Evolutionary conservation across 345 rosid species (phyloP), one percentile per base, ranked within the genome.

Genomic region (Salix arbutifolia): DNA sequence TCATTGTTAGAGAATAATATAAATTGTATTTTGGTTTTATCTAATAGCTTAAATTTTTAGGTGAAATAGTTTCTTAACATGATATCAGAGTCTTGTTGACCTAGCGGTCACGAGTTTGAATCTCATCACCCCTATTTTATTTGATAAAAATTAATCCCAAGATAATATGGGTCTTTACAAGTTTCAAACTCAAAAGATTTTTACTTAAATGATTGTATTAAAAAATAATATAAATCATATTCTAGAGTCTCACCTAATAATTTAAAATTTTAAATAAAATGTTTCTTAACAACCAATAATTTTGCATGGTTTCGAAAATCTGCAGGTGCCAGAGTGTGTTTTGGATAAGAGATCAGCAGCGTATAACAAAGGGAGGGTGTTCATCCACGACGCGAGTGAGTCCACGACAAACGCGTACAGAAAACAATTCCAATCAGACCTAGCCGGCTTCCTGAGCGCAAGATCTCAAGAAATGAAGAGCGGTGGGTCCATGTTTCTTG

Each of bases 401-500:
- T 56, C 61, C 67, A 86, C 91, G n/a, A 77, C 89, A 1, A 84
- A 65, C 16, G 96, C 97, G 2, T 95, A 92, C 89, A 90, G 80
- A 81, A 81, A 80, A 56, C 99, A 91, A 75, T 95, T 88, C 82
- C 93, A 90, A 80, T 78, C 86, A 5, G 99, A 95, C 86, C 76
- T 95, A 74, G 96, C 90, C 6, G 84, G 66, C 62, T 95, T 93
- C 82, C 79, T 95, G 9, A 73, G 84, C 70, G 87, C 93, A 37
- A 85, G 99, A 83, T 88, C 99, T 5, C 81, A 74, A 25, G 99
- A 95, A 86, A 87, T 95, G 74, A 93, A 85, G 88, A 85, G 78
- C 70, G 92, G 97, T 38, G 99, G 99, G 77, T 83, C 93, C 85
- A 93, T 95, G 99, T 95, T 95, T 74, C 91, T 93, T 6, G 97